A percentile compares a stretch with the other conserved stretches of the same genome.
These are phyloP conservation scores for Pseudogymnoascus sp. DNA, from an alignment of 2,329 filamentous ascomycete genomes.

Conservation along the genomic window DNA sequence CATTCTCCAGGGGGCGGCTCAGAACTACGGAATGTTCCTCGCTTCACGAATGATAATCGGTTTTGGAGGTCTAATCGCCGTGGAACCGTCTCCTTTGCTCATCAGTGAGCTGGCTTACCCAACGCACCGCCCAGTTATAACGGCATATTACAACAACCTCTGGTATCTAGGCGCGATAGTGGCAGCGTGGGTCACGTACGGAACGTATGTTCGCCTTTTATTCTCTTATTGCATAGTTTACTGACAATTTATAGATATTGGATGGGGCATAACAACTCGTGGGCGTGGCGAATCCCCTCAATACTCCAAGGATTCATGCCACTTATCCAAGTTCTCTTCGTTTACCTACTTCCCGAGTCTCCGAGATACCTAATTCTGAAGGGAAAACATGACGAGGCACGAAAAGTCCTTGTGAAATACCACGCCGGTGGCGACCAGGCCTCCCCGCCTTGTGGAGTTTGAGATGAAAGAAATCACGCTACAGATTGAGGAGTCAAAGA, in stretches of 20 bases:
- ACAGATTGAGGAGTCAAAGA: not conserved
- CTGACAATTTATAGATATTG: not conserved
- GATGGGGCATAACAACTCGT: conserved; percentile 20
- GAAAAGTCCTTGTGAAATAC: conserved; percentile 44
- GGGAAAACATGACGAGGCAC: conserved; percentile 42
- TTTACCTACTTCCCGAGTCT: conserved; percentile 12
- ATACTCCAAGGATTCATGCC: conserved; percentile 17
- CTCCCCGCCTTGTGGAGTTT: conserved; percentile 39
- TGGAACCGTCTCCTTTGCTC: conserved; percentile 30
- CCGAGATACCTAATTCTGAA: conserved; percentile 24
- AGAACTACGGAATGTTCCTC: conserved; percentile 27
- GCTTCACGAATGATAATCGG: conserved; percentile 30
- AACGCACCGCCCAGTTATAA: conserved; percentile 30
- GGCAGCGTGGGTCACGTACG: conserved; percentile 27
- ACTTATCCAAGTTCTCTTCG: conserved; percentile 7
- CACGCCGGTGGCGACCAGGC: conserved; percentile 44
- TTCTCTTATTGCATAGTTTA: not conserved
- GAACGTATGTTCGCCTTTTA: conserved; percentile 15
- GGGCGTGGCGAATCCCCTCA: conserved; percentile 22
- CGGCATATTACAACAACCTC: conserved; percentile 31
- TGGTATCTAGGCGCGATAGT: conserved; percentile 30
- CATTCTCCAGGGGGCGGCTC: conserved; percentile 6
- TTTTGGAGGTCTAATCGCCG: conserved; percentile 28
- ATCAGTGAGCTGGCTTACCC: conserved; percentile 33
- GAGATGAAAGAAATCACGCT: conserved; percentile 40